Conservation (phyloP, 2,329 filamentous ascomycete genomes). For the Scedosporium aurantiacum region DNA sequence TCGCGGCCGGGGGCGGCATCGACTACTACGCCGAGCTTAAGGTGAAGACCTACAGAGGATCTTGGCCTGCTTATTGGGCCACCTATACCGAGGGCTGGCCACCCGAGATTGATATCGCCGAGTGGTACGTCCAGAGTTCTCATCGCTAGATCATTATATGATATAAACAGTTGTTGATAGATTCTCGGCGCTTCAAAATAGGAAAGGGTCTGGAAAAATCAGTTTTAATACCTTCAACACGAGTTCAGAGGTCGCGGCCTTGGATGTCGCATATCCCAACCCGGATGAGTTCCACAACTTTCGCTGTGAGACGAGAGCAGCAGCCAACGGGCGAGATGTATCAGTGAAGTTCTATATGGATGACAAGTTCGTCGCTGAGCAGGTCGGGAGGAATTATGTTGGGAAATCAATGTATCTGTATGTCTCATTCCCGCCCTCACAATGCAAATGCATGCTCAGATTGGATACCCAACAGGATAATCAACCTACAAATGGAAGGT, state of each 20-base stretch:
- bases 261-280: slow-evolving; percentile 35
- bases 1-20: slow-evolving; percentile 25
- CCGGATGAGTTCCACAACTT: slow-evolving; percentile 38
- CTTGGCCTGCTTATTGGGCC: slow-evolving; percentile 50
- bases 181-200: too few species aligned
- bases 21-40: slow-evolving; percentile 30
- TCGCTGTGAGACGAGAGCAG: slow-evolving; percentile 36
- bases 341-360: slow-evolving; percentile 45
- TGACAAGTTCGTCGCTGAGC: slow-evolving; percentile 33
- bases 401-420: slow-evolving; percentile 34
- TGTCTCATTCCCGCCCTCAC: slow-evolving; percentile 10
- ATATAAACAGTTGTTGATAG: too few species aligned
- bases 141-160: too few species aligned
- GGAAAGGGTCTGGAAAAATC: slow-evolving; percentile 45
- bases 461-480: slow-evolving; percentile 20
- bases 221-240: slow-evolving; percentile 46
- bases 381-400: slow-evolving; percentile 37
- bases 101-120: slow-evolving; percentile 48
- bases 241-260: slow-evolving; percentile 30
- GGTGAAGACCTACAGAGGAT: slow-evolving; percentile 29
- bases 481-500: slow-evolving; percentile 34
- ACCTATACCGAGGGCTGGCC: slow-evolving; percentile 44
- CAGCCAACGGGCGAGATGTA: slow-evolving; percentile 36
- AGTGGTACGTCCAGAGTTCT: slow-evolving; percentile 24
- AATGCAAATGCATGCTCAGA: background rate